Evolutionary conservation across 495 filamentous ascomycete genomes (phyloP).

Genomic region (Penicillium steckii): DNA sequence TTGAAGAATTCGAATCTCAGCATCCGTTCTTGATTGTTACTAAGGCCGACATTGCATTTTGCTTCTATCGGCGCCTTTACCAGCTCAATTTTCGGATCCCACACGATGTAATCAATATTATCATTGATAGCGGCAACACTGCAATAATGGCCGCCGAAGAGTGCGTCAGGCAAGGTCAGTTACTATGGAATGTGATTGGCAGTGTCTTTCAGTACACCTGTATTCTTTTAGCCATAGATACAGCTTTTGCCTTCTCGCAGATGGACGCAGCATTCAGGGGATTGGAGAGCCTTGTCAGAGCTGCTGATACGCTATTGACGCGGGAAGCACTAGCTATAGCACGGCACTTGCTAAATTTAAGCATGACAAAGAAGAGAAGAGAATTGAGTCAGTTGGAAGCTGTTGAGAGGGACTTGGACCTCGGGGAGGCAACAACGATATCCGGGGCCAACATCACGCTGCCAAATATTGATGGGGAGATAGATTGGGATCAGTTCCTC

Average conservation of each 20-base stretch:
- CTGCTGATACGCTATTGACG: conserved; percentile 26
- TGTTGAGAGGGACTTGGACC: conserved; percentile 26
- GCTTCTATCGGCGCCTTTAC: conserved; percentile 35
- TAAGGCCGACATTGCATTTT: conserved; percentile 31
- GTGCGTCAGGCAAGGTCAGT: conserved; percentile 23
- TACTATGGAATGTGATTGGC: conserved; percentile 35
- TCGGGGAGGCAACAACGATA: conserved; percentile 10
- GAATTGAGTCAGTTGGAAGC: conserved; percentile 29
- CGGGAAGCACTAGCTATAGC: conserved; percentile 32
- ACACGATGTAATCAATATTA: conserved; percentile 16
- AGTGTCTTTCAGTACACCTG: conserved; percentile 34
- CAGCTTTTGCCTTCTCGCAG: conserved; percentile 20
- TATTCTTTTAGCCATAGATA: conserved; percentile 30
- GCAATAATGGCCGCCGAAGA: conserved; percentile 26
- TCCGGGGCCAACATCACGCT: conserved; percentile 8
- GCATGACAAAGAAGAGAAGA: conserved; percentile 29
- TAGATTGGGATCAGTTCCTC: conserved; percentile 32
- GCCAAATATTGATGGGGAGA: conserved; percentile 20
- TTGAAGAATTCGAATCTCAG: conserved; percentile 8
- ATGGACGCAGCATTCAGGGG: conserved; percentile 24
- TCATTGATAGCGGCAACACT: conserved; percentile 27
- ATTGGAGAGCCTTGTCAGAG: conserved; percentile 28
- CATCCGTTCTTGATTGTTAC: conserved; percentile 33
- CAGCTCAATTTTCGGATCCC: conserved; percentile 25
- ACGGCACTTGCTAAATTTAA: conserved; percentile 28